These are phyloP conservation scores for Rutstroemia sp. DNA, from an alignment of 2,329 filamentous ascomycete species.

Conservation along the genomic window DNA sequence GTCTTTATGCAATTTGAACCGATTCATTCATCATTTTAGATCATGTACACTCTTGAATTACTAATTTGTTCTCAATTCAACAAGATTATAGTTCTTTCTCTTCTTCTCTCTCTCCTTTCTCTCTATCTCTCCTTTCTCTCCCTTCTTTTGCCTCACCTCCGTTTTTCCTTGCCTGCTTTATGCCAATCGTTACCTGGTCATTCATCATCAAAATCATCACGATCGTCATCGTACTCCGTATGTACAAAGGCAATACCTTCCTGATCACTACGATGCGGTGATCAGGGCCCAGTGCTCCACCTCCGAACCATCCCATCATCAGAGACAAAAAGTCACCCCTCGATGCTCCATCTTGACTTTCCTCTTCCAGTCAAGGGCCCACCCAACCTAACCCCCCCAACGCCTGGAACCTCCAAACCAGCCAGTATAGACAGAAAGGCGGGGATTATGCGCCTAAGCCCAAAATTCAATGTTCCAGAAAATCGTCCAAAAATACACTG, in stretches of 20 bases:
- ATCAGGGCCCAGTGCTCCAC: not conserved
- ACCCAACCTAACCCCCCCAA: not conserved
- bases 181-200: not conserved
- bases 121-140: not conserved
- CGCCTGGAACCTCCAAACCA: not conserved
- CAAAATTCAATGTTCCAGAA: constrained; percentile 20
- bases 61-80: no score
- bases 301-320: not conserved
- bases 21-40: no score
- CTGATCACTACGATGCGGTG: not conserved
- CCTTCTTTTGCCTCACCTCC: not conserved
- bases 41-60: no score
- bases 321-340: not conserved
- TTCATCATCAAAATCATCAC: constrained; percentile 7
- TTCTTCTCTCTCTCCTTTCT: not conserved
- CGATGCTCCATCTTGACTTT: not conserved
- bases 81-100: no score
- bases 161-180: not conserved
- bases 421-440: not conserved
- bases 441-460: not conserved
- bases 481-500: constrained; percentile 27
- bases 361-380: not conserved
- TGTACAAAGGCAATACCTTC: constrained; percentile 2
- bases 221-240: not conserved
- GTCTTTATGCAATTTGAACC: no score